phyloP scores from a whole-genome alignment of 768 basidiomycete species.

The Naganishia vaughanmartiniae region DNA sequence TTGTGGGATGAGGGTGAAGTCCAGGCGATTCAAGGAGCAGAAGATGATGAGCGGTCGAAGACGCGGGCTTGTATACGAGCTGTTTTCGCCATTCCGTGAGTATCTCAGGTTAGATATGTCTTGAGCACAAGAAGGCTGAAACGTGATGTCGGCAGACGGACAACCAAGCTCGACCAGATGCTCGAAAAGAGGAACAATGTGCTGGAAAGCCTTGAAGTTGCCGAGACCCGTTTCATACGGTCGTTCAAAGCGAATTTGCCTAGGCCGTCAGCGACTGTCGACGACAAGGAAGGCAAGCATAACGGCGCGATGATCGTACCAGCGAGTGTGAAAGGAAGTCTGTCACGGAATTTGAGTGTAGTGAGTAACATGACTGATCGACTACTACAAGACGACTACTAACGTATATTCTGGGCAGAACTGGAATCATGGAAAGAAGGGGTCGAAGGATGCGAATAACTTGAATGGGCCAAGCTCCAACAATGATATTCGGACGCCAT shows the following conservation, averaged over 20 bases:
- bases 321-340: background rate
- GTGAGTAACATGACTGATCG: background rate
- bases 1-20: conserved; percentile 32
- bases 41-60: conserved; percentile 22
- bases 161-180: conserved; percentile 63
- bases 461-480: background rate
- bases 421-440: background rate
- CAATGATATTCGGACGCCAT: conserved; percentile 56
- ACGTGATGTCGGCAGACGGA: conserved; percentile 59
- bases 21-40: conserved; percentile 53
- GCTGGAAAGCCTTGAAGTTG: conserved; percentile 74
- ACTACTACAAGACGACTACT: background rate
- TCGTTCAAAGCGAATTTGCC: conserved; percentile 59
- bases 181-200: conserved; percentile 74
- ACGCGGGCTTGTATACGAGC: background rate
- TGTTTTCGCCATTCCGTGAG: conserved; percentile 64
- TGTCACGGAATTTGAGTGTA: background rate
- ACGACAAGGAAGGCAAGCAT: background rate
- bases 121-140: background rate
- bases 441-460: background rate
- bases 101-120: conserved; percentile 18
- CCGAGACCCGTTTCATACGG: conserved; percentile 72
- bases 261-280: background rate
- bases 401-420: background rate
- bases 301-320: background rate